These are phyloP conservation scores for Monosporascus sp. DNA, from an alignment of 2,329 filamentous ascomycete genomes.

Conservation along the genomic window DNA sequence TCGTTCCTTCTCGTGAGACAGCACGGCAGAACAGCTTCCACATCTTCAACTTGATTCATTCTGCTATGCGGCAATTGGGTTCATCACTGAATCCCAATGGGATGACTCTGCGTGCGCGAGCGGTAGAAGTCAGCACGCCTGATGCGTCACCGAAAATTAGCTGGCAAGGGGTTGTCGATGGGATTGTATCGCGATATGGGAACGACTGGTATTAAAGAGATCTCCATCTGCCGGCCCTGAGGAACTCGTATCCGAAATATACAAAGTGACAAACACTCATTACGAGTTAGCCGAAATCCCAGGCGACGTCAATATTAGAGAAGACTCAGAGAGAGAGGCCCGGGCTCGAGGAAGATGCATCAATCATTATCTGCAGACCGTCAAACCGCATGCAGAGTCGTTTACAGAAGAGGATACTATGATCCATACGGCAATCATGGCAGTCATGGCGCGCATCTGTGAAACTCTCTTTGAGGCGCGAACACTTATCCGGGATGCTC, in stretches of 20 bases:
- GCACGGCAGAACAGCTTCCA: not conserved
- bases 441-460: conserved; percentile 21
- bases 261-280: conserved; percentile 5
- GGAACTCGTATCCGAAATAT: not conserved
- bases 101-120: no score
- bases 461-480: conserved; percentile 1
- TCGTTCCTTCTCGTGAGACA: not conserved
- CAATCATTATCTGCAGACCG: conserved; percentile 23
- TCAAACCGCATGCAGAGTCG: not conserved
- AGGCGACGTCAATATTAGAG: conserved; percentile 18
- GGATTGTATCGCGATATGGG: conserved; percentile 50
- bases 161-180: conserved; percentile 51
- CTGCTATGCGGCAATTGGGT: conserved; percentile 58
- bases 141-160: conserved; percentile 24
- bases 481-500: not conserved
- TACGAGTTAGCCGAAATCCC: not conserved
- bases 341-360: conserved; percentile 32
- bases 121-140: conserved; percentile 9
- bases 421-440: conserved; percentile 18
- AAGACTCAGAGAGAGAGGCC: not conserved
- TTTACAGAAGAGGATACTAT: conserved; percentile 17
- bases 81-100: conserved; percentile 59
- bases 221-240: conserved; percentile 4
- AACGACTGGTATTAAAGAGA: conserved; percentile 31
- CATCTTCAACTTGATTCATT: conserved; percentile 58